These are phyloP conservation scores for Cryptococcus sp. DNA, from an alignment of 1,284 basidiomycete genomes.

Conservation along the genomic window DNA sequence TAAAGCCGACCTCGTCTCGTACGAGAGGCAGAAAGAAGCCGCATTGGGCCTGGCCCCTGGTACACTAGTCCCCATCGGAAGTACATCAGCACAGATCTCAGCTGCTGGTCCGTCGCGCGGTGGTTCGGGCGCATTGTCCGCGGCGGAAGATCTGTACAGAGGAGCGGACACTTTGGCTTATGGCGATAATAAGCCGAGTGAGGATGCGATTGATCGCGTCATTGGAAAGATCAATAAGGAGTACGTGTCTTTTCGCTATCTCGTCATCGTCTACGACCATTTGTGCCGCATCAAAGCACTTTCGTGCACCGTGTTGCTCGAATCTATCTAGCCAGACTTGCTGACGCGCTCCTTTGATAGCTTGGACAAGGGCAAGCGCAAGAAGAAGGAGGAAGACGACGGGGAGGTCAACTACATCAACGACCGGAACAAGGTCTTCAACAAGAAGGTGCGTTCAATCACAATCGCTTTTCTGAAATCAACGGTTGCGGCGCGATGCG, in stretches of 20 bases:
- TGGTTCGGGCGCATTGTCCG: slow-evolving; percentile 56
- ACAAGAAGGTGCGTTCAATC: slow-evolving; percentile 77
- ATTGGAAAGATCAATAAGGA: slow-evolving; percentile 90
- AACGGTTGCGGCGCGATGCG: neutral
- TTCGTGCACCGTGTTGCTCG: neutral
- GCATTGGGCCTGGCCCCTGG: slow-evolving; percentile 73
- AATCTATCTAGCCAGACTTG: neutral
- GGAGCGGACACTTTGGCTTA: slow-evolving; percentile 88
- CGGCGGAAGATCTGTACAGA: slow-evolving; percentile 76
- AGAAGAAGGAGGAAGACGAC: slow-evolving; percentile 87
- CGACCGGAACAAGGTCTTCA: slow-evolving; percentile 96
- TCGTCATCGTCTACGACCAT: neutral
- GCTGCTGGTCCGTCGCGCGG: slow-evolving; percentile 34
- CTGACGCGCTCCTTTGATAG: slow-evolving; percentile 52
- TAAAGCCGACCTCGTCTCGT: slow-evolving; percentile 80
- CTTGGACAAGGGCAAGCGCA: slow-evolving; percentile 72
- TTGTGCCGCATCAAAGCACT: neutral
- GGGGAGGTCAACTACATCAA: slow-evolving; percentile 99
- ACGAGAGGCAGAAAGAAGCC: slow-evolving; percentile 82
- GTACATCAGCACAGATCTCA: slow-evolving; percentile 46
- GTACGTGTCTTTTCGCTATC: slow-evolving; percentile 59
- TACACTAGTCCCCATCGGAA: slow-evolving; percentile 55
- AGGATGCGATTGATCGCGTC: slow-evolving; percentile 92
- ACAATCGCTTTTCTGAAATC: neutral
- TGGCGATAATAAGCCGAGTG: slow-evolving; percentile 88